These are phyloP conservation scores for Saturnispora zaruensis DNA, from an alignment of 805 yeast species.

Conservation along the genomic window DNA sequence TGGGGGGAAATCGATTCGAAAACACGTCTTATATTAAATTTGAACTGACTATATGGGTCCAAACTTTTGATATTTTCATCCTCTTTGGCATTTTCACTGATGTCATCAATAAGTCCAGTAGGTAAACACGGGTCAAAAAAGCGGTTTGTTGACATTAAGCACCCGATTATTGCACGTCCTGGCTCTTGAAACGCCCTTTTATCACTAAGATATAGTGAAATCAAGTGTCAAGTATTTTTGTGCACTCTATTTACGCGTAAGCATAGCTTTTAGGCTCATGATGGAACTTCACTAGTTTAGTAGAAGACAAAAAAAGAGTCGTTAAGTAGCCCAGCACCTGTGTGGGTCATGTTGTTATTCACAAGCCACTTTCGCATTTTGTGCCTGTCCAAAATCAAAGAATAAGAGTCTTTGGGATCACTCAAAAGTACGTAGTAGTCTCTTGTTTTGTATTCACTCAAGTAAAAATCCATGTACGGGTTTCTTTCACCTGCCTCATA, in stretches of 20 bases:
- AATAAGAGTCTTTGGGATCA: slow-evolving; percentile 17
- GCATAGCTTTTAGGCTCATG: slow-evolving; percentile 1
- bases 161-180: neutral
- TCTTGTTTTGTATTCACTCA: slow-evolving; percentile 11
- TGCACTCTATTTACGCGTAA: neutral
- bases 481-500: slow-evolving; percentile 23
- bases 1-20: slow-evolving; percentile 27
- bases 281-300: neutral
- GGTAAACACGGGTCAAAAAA: slow-evolving; percentile 7
- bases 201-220: neutral
- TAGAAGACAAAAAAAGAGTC: slow-evolving; percentile 1
- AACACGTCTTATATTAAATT: slow-evolving; percentile 28
- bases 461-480: slow-evolving; percentile 24
- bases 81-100: neutral
- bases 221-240: neutral
- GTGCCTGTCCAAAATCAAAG: slow-evolving; percentile 19
- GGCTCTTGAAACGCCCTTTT: neutral
- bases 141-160: neutral
- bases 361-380: slow-evolving; percentile 25
- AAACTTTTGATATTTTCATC: neutral
- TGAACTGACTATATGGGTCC: slow-evolving; percentile 16
- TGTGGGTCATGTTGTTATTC: slow-evolving; percentile 12
- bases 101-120: neutral
- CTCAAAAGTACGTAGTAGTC: slow-evolving; percentile 19
- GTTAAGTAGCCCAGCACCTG: neutral